phyloP scores from a whole-genome alignment of 257 asterid species.

The Solanum megistacrolobum region DNA sequence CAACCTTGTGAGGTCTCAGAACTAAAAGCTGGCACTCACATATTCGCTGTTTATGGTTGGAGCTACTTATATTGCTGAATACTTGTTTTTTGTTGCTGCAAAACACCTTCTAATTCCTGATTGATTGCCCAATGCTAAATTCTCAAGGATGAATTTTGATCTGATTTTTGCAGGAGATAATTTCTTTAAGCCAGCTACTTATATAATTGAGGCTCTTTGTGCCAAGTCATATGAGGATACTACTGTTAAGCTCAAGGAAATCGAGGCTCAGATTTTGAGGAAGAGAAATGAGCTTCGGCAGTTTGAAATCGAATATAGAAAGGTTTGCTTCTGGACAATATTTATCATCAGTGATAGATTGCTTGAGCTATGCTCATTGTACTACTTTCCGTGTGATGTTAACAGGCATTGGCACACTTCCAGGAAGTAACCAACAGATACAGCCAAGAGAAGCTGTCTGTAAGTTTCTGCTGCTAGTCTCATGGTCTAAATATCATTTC shows the following conservation, averaged over 20 bases:
- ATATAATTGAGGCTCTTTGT: constrained; percentile 93
- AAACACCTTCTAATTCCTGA: background rate
- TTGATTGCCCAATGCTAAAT: background rate
- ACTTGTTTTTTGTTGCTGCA: constrained; percentile 6
- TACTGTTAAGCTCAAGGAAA: constrained; percentile 70
- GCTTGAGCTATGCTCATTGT: background rate
- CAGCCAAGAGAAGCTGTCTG: constrained; percentile 83
- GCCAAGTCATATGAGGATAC: constrained; percentile 90
- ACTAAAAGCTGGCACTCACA: constrained; percentile 97
- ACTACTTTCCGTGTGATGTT: background rate
- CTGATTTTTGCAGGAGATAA: constrained; percentile 72
- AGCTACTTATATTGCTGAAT: constrained; percentile 17
- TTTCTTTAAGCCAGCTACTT: constrained; percentile 91
- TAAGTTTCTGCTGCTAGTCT: constrained; percentile 31
- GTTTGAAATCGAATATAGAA: constrained; percentile 93
- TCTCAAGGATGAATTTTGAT: background rate
- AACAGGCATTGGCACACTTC: constrained; percentile 90
- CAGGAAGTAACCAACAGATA: constrained; percentile 96
- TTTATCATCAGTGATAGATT: background rate
- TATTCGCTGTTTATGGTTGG: constrained; percentile 98
- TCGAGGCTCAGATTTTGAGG: constrained; percentile 87
- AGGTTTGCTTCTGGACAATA: constrained; percentile 32
- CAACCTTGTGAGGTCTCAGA: constrained; percentile 99
- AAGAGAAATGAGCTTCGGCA: constrained; percentile 95
- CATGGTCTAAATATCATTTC: background rate